A percentile compares a stretch with the other conserved stretches of the same genome.
phyloP scores from a whole-genome alignment of 2,329 filamentous ascomycete species.

The Penicillium sp. region DNA sequence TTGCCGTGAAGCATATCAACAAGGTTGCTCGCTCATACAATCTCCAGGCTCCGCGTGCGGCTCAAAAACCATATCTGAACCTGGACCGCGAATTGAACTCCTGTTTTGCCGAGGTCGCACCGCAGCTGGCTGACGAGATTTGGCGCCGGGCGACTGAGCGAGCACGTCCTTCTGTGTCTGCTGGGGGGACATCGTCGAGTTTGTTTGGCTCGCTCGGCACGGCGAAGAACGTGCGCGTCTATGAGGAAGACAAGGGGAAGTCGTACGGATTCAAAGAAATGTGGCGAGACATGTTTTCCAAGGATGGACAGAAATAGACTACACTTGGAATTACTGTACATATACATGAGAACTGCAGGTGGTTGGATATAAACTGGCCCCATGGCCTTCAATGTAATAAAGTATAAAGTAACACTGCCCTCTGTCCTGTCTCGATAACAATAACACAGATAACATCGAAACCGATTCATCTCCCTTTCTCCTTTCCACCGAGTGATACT shows the following conservation, averaged over 20 bases:
- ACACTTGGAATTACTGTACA: background rate
- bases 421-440: background rate
- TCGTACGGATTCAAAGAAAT: constrained; percentile 81
- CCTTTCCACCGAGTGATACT: background rate
- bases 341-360: background rate
- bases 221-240: constrained; percentile 52
- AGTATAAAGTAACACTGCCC: background rate
- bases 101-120: constrained; percentile 84
- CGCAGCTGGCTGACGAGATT: constrained; percentile 66
- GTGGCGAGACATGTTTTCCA: constrained; percentile 72
- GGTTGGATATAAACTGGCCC: background rate
- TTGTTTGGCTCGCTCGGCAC: constrained; percentile 58
- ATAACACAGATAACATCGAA: too few species aligned
- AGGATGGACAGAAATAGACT: constrained; percentile 4
- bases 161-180: constrained; percentile 37
- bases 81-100: constrained; percentile 73
- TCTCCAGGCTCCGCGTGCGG: constrained; percentile 83
- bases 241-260: constrained; percentile 67
- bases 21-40: constrained; percentile 80
- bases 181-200: constrained; percentile 37
- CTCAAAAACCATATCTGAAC: constrained; percentile 86
- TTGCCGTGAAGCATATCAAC: constrained; percentile 75
- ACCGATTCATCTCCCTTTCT: too few species aligned
- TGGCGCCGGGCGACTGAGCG: constrained; percentile 57
- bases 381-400: background rate